These are phyloP conservation scores for Ophiocordyceps camponoti-leonardi DNA, from an alignment of 2,329 filamentous ascomycete genomes.

Conservation along the genomic window DNA sequence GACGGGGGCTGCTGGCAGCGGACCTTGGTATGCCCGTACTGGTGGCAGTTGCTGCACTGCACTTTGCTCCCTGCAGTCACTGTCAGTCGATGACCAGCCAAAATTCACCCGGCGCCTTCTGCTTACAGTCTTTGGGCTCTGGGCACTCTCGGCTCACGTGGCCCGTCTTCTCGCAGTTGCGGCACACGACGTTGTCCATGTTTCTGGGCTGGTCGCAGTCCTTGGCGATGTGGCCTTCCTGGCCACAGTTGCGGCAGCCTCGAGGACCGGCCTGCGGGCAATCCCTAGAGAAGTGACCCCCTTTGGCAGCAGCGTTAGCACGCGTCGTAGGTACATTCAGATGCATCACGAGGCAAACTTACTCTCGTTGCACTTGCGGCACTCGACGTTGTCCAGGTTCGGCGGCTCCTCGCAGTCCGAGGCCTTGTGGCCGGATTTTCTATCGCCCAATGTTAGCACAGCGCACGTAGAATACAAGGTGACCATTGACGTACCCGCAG, in stretches of 20 bases:
- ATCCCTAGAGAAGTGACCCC: slow-evolving; percentile 44
- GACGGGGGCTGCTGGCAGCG: slow-evolving; percentile 14
- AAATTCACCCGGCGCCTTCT: neutral
- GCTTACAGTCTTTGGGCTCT: slow-evolving; percentile 27
- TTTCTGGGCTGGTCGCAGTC: slow-evolving; percentile 31
- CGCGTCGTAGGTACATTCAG: neutral
- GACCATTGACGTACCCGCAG: slow-evolving; percentile 30
- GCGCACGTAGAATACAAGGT: neutral
- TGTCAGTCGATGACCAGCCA: slow-evolving; percentile 6
- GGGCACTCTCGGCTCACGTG: slow-evolving; percentile 47
- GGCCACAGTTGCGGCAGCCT: slow-evolving; percentile 44
- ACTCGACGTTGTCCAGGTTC: slow-evolving; percentile 45
- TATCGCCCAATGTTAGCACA: slow-evolving; percentile 6
- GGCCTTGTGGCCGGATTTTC: slow-evolving; percentile 31
- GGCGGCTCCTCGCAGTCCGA: slow-evolving; percentile 40
- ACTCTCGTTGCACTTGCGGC: slow-evolving; percentile 47
- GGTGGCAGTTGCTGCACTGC: slow-evolving; percentile 19
- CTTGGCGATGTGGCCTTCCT: slow-evolving; percentile 38
- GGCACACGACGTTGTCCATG: slow-evolving; percentile 35
- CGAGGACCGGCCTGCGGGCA: slow-evolving; percentile 42
- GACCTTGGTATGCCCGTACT: slow-evolving; percentile 21
- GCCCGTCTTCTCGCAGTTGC: slow-evolving; percentile 40
- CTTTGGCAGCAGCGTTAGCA: slow-evolving; percentile 12
- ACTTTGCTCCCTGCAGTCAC: slow-evolving; percentile 18
- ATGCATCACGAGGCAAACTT: slow-evolving; percentile 9